A percentile compares a stretch with the other conserved stretches of the same genome.
phyloP scores from a whole-genome alignment of 345 rosid species.

The Reutealis trisperma region DNA sequence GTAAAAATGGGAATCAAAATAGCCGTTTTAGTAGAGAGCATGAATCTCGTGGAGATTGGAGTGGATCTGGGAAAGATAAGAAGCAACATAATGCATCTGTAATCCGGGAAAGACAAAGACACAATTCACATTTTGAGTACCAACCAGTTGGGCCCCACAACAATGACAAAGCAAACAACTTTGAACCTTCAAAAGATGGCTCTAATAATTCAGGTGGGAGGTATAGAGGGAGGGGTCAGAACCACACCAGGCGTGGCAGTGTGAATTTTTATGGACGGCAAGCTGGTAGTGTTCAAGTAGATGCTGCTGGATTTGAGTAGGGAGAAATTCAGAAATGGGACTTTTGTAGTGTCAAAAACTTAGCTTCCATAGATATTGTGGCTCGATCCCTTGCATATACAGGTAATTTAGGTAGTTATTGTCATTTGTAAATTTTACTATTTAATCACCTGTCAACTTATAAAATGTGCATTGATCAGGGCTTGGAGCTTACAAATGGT shows the following conservation, averaged over 20 bases:
- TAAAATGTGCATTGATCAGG: slow-evolving; percentile 39
- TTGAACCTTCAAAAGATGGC: slow-evolving; percentile 55
- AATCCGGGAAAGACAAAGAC: slow-evolving; percentile 65
- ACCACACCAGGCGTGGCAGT: slow-evolving; percentile 60
- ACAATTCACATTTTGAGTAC: slow-evolving; percentile 66
- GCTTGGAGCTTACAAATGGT: slow-evolving; percentile 30
- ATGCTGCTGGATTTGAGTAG: slow-evolving; percentile 44
- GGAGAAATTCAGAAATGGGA: slow-evolving; percentile 27
- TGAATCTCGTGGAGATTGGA: slow-evolving; percentile 73
- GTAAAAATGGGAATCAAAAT: slow-evolving; percentile 56
- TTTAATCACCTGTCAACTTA: slow-evolving; percentile 19
- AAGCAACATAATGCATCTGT: slow-evolving; percentile 47
- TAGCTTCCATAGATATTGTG: slow-evolving; percentile 12
- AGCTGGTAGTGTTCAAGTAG: slow-evolving; percentile 44
- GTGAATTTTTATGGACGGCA: slow-evolving; percentile 48
- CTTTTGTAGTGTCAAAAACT: slow-evolving; percentile 5
- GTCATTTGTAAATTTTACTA: slow-evolving; percentile 19
- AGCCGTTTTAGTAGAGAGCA: slow-evolving; percentile 54
- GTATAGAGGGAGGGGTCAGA: slow-evolving; percentile 70
- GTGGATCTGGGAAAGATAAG: slow-evolving; percentile 54
- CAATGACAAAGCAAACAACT: slow-evolving; percentile 34
- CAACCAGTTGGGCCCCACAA: slow-evolving; percentile 57
- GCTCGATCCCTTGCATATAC: slow-evolving; percentile 15
- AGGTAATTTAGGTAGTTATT: slow-evolving; percentile 38
- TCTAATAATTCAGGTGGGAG: slow-evolving; percentile 51